These are phyloP conservation scores for Termitomyces heimii DNA, from an alignment of 768 basidiomycete species.

Conservation along the genomic window DNA sequence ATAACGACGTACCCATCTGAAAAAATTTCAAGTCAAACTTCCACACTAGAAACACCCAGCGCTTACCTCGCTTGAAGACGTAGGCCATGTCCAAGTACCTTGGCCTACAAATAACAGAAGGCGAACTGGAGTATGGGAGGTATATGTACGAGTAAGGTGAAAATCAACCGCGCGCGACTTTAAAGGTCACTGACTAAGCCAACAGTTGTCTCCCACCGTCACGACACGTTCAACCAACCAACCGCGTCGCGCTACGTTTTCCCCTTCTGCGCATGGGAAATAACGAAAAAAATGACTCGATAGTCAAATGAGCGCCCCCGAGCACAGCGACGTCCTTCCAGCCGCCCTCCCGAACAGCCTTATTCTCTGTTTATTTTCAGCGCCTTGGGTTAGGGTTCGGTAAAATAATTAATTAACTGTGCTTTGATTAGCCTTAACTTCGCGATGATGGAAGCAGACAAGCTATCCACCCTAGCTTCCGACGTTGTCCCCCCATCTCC, in stretches of 20 bases:
- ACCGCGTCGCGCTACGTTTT: too few relatives aligned
- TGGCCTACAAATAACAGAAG: background rate
- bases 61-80: conserved; percentile 37
- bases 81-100: conserved; percentile 23
- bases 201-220: too few relatives aligned
- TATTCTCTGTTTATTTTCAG: background rate
- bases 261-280: background rate
- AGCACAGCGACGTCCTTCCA: background rate
- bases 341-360: background rate
- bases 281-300: conserved; percentile 1
- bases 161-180: background rate
- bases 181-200: too few relatives aligned
- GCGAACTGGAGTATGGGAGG: conserved; percentile 7
- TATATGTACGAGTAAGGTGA: background rate
- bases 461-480: conserved; percentile 4
- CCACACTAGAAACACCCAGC: background rate
- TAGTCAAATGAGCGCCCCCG: too few relatives aligned
- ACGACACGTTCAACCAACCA: too few relatives aligned
- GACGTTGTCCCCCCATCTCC: background rate
- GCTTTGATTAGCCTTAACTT: conserved; percentile 2
- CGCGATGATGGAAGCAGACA: background rate
- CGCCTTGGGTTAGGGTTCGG: conserved; percentile 2
- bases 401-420: conserved; percentile 2
- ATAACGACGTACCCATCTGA: conserved; percentile 41
- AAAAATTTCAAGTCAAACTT: conserved; percentile 5